phyloP scores from a whole-genome alignment of 495 filamentous ascomycete species.

The Neurospora sp. region DNA sequence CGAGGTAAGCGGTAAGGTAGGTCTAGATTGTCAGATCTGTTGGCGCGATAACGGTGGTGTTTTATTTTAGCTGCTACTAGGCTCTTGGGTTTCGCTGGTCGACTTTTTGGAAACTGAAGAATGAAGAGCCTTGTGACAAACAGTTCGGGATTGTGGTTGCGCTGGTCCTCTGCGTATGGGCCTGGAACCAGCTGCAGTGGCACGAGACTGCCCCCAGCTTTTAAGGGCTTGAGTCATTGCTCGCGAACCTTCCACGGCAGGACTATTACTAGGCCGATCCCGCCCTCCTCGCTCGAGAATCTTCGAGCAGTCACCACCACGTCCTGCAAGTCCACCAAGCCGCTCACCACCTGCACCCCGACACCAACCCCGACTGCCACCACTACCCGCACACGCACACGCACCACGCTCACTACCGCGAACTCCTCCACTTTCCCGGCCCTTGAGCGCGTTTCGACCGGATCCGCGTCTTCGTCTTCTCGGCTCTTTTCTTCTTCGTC shows the following conservation, averaged over 20 bases:
- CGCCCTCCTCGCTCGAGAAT: constrained; percentile 22
- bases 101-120: background rate
- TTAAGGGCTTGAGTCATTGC: constrained; percentile 29
- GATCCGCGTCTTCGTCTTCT: background rate
- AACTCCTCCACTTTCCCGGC: background rate
- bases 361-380: background rate
- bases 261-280: constrained; percentile 19
- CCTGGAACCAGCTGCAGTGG: constrained; percentile 4
- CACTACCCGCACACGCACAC: background rate
- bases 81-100: background rate
- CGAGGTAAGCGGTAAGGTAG: background rate
- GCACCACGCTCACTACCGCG: background rate
- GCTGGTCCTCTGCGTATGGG: constrained; percentile 5
- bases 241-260: constrained; percentile 25
- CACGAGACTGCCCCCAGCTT: constrained; percentile 19
- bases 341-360: constrained; percentile 4
- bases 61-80: background rate
- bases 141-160: constrained; percentile 4
- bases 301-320: constrained; percentile 25
- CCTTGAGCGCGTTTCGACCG: background rate
- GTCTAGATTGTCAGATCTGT: background rate
- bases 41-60: background rate
- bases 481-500: background rate
- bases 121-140: background rate
- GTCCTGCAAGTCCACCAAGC: background rate